These are phyloP conservation scores for Phaeosphaeriaceae sp. DNA, from an alignment of 2,329 filamentous ascomycete genomes.

Conservation along the genomic window DNA sequence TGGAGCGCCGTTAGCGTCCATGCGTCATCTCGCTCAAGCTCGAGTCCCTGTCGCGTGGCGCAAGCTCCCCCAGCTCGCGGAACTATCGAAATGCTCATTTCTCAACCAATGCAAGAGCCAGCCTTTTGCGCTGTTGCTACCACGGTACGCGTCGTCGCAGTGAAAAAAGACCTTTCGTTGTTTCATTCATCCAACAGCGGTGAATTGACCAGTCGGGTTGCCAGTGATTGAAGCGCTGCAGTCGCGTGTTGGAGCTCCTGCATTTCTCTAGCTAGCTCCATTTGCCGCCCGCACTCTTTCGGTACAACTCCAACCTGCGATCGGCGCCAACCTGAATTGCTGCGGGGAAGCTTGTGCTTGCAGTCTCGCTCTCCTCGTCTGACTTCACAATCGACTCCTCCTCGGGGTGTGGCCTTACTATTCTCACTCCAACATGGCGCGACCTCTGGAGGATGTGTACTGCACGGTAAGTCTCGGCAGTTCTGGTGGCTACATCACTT, in stretches of 20 bases:
- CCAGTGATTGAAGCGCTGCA: background rate
- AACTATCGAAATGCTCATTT: slow-evolving; percentile 16
- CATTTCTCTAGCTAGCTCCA: slow-evolving; percentile 5
- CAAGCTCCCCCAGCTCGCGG: slow-evolving; percentile 15
- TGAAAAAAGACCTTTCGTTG: background rate
- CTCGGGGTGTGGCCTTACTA: too few relatives aligned
- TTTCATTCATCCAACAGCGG: background rate
- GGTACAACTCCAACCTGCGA: slow-evolving; percentile 24
- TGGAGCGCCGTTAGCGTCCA: background rate
- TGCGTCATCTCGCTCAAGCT: slow-evolving; percentile 2
- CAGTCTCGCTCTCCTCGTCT: slow-evolving; percentile 11
- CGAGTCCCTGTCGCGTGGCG: slow-evolving; percentile 11
- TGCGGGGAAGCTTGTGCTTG: slow-evolving; percentile 35
- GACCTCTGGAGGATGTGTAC: slow-evolving; percentile 65
- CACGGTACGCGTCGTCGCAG: background rate
- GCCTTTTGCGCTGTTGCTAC: background rate
- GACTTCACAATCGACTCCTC: slow-evolving; percentile 5
- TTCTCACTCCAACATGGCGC: slow-evolving; percentile 47
- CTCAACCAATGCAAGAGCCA: slow-evolving; percentile 13
- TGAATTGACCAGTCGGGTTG: background rate
- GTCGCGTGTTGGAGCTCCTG: slow-evolving; percentile 18
- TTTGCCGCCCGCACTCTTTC: slow-evolving; percentile 26
- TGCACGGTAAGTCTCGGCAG: slow-evolving; percentile 62
- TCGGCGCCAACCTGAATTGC: slow-evolving; percentile 31
- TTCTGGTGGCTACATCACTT: slow-evolving; percentile 5